Conservation (phyloP, 2,329 filamentous ascomycete species). For the Fusarium sp. region DNA sequence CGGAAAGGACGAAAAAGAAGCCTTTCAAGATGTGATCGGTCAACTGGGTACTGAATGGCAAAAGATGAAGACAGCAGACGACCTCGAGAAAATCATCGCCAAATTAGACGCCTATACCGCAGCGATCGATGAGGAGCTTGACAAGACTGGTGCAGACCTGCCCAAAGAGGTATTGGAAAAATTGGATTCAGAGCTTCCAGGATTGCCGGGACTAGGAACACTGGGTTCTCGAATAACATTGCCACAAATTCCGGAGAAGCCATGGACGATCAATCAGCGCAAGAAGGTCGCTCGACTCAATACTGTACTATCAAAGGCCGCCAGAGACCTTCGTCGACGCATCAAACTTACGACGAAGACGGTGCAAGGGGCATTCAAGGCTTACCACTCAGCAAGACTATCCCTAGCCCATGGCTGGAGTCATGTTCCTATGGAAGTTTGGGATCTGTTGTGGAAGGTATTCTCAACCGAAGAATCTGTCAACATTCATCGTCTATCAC, state of each 20-base stretch:
- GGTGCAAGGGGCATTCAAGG: slow-evolving; percentile 61
- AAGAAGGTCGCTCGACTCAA: slow-evolving; percentile 58
- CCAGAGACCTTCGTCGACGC: slow-evolving; percentile 48
- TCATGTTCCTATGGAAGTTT: slow-evolving; percentile 70
- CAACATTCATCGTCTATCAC: slow-evolving; percentile 69
- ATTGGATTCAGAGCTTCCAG: slow-evolving; percentile 49
- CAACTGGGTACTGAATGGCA: slow-evolving; percentile 52
- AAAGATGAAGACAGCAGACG: slow-evolving; percentile 51
- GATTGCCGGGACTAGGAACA: slow-evolving; percentile 46
- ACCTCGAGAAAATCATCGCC: slow-evolving; percentile 54
- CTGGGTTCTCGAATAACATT: slow-evolving; percentile 42
- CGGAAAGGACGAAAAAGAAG: slow-evolving; percentile 52
- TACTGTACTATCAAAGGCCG: slow-evolving; percentile 47
- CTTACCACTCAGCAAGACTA: slow-evolving; percentile 62
- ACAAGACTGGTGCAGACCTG: slow-evolving; percentile 50
- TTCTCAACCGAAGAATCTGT: slow-evolving; percentile 65
- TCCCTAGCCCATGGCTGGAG: slow-evolving; percentile 62
- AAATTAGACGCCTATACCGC: slow-evolving; percentile 54
- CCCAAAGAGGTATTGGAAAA: slow-evolving; percentile 53
- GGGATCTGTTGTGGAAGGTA: slow-evolving; percentile 75
- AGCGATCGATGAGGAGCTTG: slow-evolving; percentile 54
- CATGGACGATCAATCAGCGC: slow-evolving; percentile 56
- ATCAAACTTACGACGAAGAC: slow-evolving; percentile 52
- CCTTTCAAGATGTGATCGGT: slow-evolving; percentile 54
- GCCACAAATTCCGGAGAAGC: slow-evolving; percentile 55